These are phyloP conservation scores for Aaosphaeria pasadenensis DNA, from an alignment of 2,329 filamentous ascomycete genomes.

Conservation along the genomic window DNA sequence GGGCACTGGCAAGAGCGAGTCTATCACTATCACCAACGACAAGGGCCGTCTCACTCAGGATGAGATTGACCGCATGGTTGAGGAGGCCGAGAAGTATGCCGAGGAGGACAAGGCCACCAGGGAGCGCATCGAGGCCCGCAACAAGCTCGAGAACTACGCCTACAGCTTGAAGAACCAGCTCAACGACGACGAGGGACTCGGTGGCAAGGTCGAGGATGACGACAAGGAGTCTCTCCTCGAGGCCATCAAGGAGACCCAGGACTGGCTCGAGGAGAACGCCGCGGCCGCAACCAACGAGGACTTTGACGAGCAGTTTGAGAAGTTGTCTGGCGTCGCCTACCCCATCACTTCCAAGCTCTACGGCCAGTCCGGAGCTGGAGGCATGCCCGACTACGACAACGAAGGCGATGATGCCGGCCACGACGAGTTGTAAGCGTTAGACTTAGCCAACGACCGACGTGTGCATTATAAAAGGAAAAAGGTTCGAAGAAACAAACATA, in stretches of 20 bases:
- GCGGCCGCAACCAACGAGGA: slow-evolving; percentile 83
- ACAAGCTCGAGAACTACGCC: slow-evolving; percentile 97
- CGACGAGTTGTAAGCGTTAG: slow-evolving; percentile 45
- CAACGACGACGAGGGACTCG: slow-evolving; percentile 93
- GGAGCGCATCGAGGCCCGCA: slow-evolving; percentile 94
- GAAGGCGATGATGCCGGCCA: slow-evolving; percentile 63
- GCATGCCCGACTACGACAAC: slow-evolving; percentile 29
- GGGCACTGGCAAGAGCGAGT: slow-evolving; percentile 95
- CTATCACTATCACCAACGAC: slow-evolving; percentile 99
- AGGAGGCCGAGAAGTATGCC: slow-evolving; percentile 96
- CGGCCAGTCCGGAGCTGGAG: slow-evolving; percentile 56
- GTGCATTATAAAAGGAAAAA: too few relatives aligned
- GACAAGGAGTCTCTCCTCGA: slow-evolving; percentile 97
- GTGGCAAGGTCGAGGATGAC: slow-evolving; percentile 96
- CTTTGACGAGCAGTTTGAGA: slow-evolving; percentile 99
- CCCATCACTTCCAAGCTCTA: slow-evolving; percentile 99
- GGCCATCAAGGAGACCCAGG: slow-evolving; percentile 92
- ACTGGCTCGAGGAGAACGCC: slow-evolving; percentile 96
- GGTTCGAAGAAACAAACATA: too few relatives aligned
- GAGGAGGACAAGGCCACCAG: slow-evolving; percentile 99
- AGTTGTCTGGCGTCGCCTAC: slow-evolving; percentile 93
- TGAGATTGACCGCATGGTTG: slow-evolving; percentile 99
- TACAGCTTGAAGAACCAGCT: slow-evolving; percentile 99
- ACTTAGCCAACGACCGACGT: too few relatives aligned
- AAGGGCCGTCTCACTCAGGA: slow-evolving; percentile 96